These are phyloP conservation scores for Trichoderma koningiopsis DNA, from an alignment of 2,329 filamentous ascomycete genomes.

Conservation along the genomic window DNA sequence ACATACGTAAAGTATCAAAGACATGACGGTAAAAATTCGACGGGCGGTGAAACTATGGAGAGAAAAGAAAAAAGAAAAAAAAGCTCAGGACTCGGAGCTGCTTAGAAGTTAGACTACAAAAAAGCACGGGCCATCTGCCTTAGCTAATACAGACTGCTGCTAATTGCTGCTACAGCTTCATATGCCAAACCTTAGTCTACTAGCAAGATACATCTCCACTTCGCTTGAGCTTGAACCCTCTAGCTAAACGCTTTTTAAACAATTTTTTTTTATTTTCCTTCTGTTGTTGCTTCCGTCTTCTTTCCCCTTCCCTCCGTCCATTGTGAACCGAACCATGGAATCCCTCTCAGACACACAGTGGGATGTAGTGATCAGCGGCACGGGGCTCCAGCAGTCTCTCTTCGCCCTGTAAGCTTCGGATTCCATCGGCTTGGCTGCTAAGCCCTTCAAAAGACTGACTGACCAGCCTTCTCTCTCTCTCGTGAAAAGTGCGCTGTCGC, in stretches of 20 bases:
- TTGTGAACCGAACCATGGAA: conserved; percentile 60
- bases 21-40: conserved; percentile 35
- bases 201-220: conserved; percentile 31
- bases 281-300: conserved; percentile 28
- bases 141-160: conserved; percentile 1
- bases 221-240: conserved; percentile 11
- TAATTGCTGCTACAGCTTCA: neutral
- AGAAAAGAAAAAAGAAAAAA: conserved; percentile 33
- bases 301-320: conserved; percentile 29
- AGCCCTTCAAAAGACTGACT: conserved; percentile 36
- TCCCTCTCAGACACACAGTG: conserved; percentile 71
- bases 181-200: neutral
- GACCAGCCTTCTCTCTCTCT: conserved; percentile 36
- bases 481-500: conserved; percentile 82
- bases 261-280: conserved; percentile 25
- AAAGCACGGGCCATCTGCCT: conserved; percentile 32
- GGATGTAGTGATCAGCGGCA: conserved; percentile 80
- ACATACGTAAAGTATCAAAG: conserved; percentile 38
- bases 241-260: conserved; percentile 15
- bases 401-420: conserved; percentile 68
- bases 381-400: conserved; percentile 76
- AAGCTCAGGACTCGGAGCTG: conserved; percentile 31
- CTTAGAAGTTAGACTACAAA: conserved; percentile 17
- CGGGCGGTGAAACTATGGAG: conserved; percentile 34
- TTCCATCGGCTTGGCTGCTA: conserved; percentile 37